These are phyloP conservation scores for Apophysomyces ossiformis DNA, from an alignment of 371 early-diverging fungal species.

Conservation along the genomic window DNA sequence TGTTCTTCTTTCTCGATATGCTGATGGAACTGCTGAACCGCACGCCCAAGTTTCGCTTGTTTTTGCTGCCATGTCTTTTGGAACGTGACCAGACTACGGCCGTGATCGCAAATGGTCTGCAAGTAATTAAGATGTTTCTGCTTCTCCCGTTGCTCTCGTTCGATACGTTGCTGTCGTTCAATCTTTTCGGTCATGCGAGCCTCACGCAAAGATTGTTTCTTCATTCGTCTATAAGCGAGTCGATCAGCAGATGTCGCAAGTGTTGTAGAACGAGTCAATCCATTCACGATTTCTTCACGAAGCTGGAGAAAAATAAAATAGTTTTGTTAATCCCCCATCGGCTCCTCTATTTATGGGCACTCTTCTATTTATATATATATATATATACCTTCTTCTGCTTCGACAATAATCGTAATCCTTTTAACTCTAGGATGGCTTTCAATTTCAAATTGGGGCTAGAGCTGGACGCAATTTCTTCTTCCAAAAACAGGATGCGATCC, in stretches of 20 bases:
- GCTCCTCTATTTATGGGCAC: neutral
- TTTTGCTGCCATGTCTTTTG: conserved; percentile 69
- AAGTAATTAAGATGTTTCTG: conserved; percentile 85
- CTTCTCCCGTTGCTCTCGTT: conserved; percentile 85
- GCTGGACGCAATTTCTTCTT: conserved; percentile 20
- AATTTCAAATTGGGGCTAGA: conserved; percentile 26
- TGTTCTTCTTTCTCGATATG: conserved; percentile 91
- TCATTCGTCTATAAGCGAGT: conserved; percentile 79
- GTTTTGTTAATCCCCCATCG: conserved; percentile 29
- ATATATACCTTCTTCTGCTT: conserved; percentile 69
- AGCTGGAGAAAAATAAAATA: conserved; percentile 55
- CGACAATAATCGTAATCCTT: conserved; percentile 75
- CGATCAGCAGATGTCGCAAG: conserved; percentile 84
- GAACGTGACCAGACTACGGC: conserved; percentile 68
- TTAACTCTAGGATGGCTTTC: conserved; percentile 88
- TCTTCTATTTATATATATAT: no score
- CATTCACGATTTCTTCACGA: conserved; percentile 78
- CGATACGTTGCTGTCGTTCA: conserved; percentile 87
- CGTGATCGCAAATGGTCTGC: conserved; percentile 77
- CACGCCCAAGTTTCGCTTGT: conserved; percentile 74
- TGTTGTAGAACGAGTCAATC: conserved; percentile 70
- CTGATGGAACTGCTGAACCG: conserved; percentile 80
- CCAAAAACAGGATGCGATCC: conserved; percentile 13
- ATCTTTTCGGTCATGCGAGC: conserved; percentile 90
- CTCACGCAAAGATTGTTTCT: conserved; percentile 90